Percentiles rank a stretch among this genome's conserved stretches.
phyloP scores from a whole-genome alignment of 148 eudicot species.

The Rhododendron molle region DNA sequence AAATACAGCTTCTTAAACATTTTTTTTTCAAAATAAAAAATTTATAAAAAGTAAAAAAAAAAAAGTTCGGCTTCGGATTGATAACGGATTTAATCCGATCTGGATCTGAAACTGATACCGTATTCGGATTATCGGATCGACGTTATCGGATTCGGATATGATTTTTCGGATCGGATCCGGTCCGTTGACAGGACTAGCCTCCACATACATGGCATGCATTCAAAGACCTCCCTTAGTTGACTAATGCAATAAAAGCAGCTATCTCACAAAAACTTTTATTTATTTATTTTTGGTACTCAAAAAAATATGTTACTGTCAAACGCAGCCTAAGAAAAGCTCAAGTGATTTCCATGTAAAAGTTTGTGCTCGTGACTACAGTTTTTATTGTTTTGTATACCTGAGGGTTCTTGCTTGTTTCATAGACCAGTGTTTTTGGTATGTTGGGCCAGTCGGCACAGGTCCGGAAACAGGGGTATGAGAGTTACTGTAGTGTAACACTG shows the following conservation, averaged over 20 bases:
- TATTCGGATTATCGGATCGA: too few relatives aligned
- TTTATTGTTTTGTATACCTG: conserved; percentile 38
- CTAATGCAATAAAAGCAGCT: not conserved
- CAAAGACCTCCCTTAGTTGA: not conserved
- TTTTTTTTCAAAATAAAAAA: too few relatives aligned
- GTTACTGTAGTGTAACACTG: conserved; percentile 65
- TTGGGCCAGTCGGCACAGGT: conserved; percentile 64
- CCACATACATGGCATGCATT: not conserved
- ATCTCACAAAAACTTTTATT: not conserved
- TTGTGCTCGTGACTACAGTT: not conserved
- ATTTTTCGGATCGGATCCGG: too few relatives aligned
- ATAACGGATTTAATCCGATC: too few relatives aligned
- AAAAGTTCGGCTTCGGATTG: too few relatives aligned
- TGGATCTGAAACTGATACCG: too few relatives aligned
- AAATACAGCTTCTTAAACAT: too few relatives aligned
- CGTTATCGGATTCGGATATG: too few relatives aligned
- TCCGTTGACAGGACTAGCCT: too few relatives aligned
- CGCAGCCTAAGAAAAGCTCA: not conserved
- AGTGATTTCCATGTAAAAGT: too few relatives aligned
- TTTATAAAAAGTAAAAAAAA: too few relatives aligned
- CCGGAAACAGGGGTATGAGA: conserved; percentile 65
- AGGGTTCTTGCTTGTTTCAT: conserved; percentile 81
- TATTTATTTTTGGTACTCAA: not conserved
- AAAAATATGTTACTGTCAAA: not conserved
- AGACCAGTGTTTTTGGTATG: conserved; percentile 58